A percentile compares a stretch with the other conserved stretches of the same genome.
phyloP scores from a whole-genome alignment of 164 flowering plant species.

The Warburgia ugandensis region DNA sequence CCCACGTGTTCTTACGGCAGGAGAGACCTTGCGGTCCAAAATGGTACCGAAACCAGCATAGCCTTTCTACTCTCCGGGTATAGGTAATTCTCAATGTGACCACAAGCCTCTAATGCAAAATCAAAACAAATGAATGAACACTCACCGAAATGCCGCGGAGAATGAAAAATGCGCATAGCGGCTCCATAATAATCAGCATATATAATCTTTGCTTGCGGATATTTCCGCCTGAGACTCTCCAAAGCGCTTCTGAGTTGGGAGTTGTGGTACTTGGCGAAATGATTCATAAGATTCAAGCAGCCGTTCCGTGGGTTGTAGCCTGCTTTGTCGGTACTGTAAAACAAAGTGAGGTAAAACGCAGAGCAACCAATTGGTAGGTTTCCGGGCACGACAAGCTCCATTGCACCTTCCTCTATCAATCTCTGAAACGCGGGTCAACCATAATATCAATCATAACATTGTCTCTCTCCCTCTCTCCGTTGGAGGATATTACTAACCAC shows the following conservation, averaged over 20 bases:
- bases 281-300: conserved; percentile 26
- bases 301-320: conserved; percentile 30
- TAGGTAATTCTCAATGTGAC: neutral
- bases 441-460: too few relatives aligned
- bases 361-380: conserved; percentile 31
- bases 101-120: neutral
- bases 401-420: conserved; percentile 30
- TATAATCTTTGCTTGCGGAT: conserved; percentile 30
- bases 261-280: conserved; percentile 29
- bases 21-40: neutral
- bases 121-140: neutral
- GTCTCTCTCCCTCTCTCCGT: too few relatives aligned
- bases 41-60: neutral
- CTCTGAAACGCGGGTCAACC: too few relatives aligned
- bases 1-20: too few relatives aligned
- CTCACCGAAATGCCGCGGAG: conserved; percentile 25
- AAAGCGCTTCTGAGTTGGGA: conserved; percentile 21
- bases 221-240: conserved; percentile 7
- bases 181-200: conserved; percentile 44
- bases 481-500: too few relatives aligned
- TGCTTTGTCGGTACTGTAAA: conserved; percentile 6
- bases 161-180: conserved; percentile 17
- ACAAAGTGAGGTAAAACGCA: conserved; percentile 12
- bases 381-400: conserved; percentile 31
- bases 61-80: too few relatives aligned